phyloP scores from a whole-genome alignment of 352 stramenopile genomes.

The Globisporangium mamillatum region DNA sequence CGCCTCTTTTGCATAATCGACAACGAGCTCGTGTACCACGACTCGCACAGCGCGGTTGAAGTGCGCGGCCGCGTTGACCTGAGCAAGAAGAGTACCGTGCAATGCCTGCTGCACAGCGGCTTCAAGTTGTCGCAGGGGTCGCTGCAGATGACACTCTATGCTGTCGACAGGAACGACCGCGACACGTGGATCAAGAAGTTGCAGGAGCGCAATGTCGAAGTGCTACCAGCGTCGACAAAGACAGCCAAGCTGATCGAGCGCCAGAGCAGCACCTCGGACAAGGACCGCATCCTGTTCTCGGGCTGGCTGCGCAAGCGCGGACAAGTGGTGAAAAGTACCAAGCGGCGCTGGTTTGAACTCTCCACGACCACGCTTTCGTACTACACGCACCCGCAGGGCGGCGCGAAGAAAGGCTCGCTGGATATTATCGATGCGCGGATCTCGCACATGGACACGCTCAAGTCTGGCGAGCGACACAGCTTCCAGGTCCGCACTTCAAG shows the following conservation, averaged over 20 bases:
- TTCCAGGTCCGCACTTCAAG: slow-evolving; percentile 64
- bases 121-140: slow-evolving; percentile 74
- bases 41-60: slow-evolving; percentile 72
- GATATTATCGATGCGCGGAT: slow-evolving; percentile 56
- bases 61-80: slow-evolving; percentile 77
- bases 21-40: slow-evolving; percentile 84
- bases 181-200: slow-evolving; percentile 85
- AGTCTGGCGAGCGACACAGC: slow-evolving; percentile 78
- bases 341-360: slow-evolving; percentile 85
- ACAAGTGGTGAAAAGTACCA: slow-evolving; percentile 83
- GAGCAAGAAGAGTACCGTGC: slow-evolving; percentile 54
- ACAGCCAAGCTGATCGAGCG: slow-evolving; percentile 58
- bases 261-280: slow-evolving; percentile 45
- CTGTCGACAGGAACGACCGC: slow-evolving; percentile 67
- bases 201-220: slow-evolving; percentile 62
- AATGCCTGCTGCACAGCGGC: slow-evolving; percentile 69
- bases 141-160: slow-evolving; percentile 80
- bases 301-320: slow-evolving; percentile 84
- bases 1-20: slow-evolving; percentile 86
- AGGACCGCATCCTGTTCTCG: slow-evolving; percentile 61
- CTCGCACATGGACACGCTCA: slow-evolving; percentile 70
- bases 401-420: slow-evolving; percentile 70
- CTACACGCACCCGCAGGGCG: slow-evolving; percentile 70
- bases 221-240: slow-evolving; percentile 53
- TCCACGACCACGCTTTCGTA: slow-evolving; percentile 68